Evolutionary conservation across 345 rosid species (phyloP).

Genomic region (Diplotaxis tenuifolia): DNA sequence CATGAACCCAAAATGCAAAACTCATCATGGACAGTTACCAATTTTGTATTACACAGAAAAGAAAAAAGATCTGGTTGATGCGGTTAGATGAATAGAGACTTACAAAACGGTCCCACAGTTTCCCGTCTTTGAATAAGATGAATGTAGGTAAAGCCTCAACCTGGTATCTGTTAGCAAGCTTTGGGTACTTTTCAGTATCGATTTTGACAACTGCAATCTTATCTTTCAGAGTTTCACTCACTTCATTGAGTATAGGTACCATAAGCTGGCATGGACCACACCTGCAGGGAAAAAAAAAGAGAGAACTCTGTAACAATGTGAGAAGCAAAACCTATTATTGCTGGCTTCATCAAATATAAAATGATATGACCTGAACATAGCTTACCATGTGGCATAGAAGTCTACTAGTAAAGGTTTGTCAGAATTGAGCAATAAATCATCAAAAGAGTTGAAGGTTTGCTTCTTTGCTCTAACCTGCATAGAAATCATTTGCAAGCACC

Average conservation of each 20-base stretch:
- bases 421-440: conserved; percentile 63
- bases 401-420: conserved; percentile 82
- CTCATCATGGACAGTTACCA: neutral
- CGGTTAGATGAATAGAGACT: conserved; percentile 36
- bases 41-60: neutral
- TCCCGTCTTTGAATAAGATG: conserved; percentile 79
- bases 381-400: conserved; percentile 87
- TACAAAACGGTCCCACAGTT: conserved; percentile 84
- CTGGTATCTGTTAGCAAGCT: conserved; percentile 64
- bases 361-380: neutral
- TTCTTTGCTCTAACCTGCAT: conserved; percentile 67
- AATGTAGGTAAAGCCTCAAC: conserved; percentile 88
- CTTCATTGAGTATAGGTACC: conserved; percentile 81
- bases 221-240: conserved; percentile 61
- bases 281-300: conserved; percentile 42
- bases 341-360: neutral
- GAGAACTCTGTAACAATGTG: conserved; percentile 7
- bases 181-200: conserved; percentile 89
- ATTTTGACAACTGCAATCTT: conserved; percentile 74
- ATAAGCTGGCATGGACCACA: conserved; percentile 95
- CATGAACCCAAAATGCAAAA: conserved; percentile 1
- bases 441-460: conserved; percentile 67
- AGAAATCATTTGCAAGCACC: neutral
- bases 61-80: neutral
- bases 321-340: neutral